A percentile compares a stretch with the other conserved stretches of the same genome.
Evolutionary conservation across 2,329 filamentous ascomycete species (phyloP).

Genomic region (Pestalotiopsis sp.): DNA sequence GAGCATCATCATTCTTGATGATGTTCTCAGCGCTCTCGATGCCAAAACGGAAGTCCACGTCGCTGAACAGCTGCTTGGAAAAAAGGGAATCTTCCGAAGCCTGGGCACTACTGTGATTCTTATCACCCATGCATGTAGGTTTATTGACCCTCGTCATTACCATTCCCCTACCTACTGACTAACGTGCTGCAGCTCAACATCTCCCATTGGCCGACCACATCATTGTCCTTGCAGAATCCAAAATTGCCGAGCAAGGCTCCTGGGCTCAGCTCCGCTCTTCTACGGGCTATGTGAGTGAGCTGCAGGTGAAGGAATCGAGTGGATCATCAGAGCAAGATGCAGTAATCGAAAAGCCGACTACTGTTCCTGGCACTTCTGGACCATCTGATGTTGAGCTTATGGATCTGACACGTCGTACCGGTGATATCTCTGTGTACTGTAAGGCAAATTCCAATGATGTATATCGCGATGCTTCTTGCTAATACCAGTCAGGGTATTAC

Average conservation of each 20-base stretch:
- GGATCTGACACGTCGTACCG: slow-evolving; percentile 1
- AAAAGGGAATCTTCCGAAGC: slow-evolving; percentile 31
- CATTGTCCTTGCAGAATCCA: not conserved
- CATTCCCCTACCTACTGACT: not conserved
- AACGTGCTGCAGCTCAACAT: not conserved
- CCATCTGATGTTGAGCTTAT: not conserved
- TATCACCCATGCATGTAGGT: slow-evolving; percentile 4
- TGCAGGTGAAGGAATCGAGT: slow-evolving; percentile 2
- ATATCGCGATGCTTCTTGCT: not conserved
- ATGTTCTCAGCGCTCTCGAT: slow-evolving; percentile 39
- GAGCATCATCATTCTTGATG: slow-evolving; percentile 36
- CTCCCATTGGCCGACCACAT: slow-evolving; percentile 8
- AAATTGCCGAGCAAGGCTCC: not conserved
- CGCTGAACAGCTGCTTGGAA: slow-evolving; percentile 32
- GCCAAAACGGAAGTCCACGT: slow-evolving; percentile 33
- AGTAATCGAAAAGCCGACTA: not conserved
- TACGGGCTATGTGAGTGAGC: not conserved
- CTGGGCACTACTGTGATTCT: slow-evolving; percentile 29
- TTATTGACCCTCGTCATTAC: not conserved
- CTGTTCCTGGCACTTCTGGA: not conserved
- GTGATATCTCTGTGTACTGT: slow-evolving; percentile 2
- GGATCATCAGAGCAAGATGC: not conserved
- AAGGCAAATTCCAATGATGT: not conserved
- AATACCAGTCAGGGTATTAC: not conserved
- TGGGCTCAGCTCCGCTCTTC: not conserved